Conservation (phyloP, 148 eudicot species). For the Diospyros kaki region DNA sequence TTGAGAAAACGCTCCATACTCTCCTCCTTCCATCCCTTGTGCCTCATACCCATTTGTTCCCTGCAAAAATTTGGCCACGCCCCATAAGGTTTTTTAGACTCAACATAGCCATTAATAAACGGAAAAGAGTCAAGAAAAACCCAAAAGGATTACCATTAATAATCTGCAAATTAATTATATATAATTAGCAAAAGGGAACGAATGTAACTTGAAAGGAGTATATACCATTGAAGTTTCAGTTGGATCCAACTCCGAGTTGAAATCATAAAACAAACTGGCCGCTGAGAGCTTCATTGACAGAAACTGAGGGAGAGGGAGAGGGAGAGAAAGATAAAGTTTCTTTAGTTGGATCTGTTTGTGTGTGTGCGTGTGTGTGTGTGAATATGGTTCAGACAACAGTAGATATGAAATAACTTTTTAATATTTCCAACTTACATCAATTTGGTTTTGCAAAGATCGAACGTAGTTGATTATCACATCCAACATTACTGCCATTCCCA, state of each 20-base stretch:
- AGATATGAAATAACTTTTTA: background rate
- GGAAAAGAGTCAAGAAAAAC: background rate
- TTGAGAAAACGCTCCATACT: constrained; percentile 31
- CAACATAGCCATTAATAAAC: background rate
- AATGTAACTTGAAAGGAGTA: background rate
- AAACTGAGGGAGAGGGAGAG: constrained; percentile 37
- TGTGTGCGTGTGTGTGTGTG: no score
- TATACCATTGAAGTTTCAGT: constrained; percentile 54
- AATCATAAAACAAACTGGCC: constrained; percentile 80
- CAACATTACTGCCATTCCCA: constrained; percentile 93
- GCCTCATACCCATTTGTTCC: constrained; percentile 45
- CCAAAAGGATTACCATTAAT: background rate
- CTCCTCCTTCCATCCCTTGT: constrained; percentile 44
- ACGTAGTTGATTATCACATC: constrained; percentile 84
- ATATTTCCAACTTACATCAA: constrained; percentile 45
- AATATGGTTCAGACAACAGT: background rate
- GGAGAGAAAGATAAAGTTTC: background rate
- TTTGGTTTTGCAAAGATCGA: constrained; percentile 75
- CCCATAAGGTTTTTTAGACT: background rate
- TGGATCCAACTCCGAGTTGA: constrained; percentile 78
- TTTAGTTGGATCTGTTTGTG: background rate
- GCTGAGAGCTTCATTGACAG: constrained; percentile 93
- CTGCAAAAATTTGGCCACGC: constrained; percentile 26
- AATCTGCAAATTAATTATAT: no score
- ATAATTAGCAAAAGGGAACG: background rate